Percentiles rank a stretch among this genome's conserved stretches.
These are phyloP conservation scores for Neonectria magnoliae DNA, from an alignment of 2,329 filamentous ascomycete species.

Conservation along the genomic window DNA sequence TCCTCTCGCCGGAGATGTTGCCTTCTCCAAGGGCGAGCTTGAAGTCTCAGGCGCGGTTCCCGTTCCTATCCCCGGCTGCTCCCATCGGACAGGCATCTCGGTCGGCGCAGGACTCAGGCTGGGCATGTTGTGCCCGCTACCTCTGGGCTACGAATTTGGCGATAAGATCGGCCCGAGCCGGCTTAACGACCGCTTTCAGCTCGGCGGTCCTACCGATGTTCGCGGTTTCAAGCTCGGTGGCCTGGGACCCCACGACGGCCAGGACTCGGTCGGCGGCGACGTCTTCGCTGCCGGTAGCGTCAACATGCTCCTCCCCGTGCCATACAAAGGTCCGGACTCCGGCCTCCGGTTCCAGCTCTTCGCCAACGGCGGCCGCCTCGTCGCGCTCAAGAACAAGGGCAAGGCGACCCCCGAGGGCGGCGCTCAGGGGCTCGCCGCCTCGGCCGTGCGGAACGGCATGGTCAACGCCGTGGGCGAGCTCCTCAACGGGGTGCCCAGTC, in stretches of 20 bases:
- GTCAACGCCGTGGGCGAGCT: conserved; percentile 74
- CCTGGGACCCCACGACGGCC: conserved; percentile 86
- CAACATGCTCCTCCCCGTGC: conserved; percentile 86
- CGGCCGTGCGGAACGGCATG: conserved; percentile 64
- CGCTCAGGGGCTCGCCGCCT: conserved; percentile 48
- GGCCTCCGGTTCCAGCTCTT: conserved; percentile 90
- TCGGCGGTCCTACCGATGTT: conserved; percentile 94
- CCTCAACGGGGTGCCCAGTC: conserved; percentile 79
- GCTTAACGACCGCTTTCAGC: conserved; percentile 93
- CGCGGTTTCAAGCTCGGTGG: conserved; percentile 92
- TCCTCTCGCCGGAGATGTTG: conserved; percentile 84
- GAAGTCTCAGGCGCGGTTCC: conserved; percentile 82
- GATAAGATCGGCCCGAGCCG: conserved; percentile 73
- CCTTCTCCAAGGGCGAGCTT: conserved; percentile 92
- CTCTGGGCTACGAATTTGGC: conserved; percentile 65
- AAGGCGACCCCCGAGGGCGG: conserved; percentile 55
- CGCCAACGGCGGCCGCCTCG: conserved; percentile 86
- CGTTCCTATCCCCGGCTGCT: conserved; percentile 74
- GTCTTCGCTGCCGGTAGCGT: conserved; percentile 90
- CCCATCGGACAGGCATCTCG: conserved; percentile 78
- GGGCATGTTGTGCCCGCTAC: conserved; percentile 85
- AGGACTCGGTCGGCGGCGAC: conserved; percentile 90
- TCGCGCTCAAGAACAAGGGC: conserved; percentile 74
- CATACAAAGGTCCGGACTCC: conserved; percentile 81
- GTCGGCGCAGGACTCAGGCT: conserved; percentile 84